phyloP scores from a whole-genome alignment of 495 filamentous ascomycete genomes.

The Xylaria sp. region DNA sequence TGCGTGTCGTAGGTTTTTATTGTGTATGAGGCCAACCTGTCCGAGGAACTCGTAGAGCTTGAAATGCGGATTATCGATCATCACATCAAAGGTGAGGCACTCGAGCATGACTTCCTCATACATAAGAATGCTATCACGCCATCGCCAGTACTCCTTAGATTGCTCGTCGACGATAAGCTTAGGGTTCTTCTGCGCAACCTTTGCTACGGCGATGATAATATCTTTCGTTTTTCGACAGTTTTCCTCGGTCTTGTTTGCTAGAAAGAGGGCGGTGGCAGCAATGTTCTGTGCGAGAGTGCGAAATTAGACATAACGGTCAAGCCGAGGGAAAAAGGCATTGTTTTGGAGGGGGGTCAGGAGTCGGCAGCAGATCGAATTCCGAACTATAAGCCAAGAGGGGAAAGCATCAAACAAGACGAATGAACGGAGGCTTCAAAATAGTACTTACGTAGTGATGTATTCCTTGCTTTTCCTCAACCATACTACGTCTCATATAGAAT shows the following conservation, averaged over 20 bases:
- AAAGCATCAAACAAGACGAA: neutral
- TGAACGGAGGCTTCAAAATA: neutral
- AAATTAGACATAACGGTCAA: constrained; percentile 18
- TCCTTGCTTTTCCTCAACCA: constrained; percentile 71
- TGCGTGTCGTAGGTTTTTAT: constrained; percentile 78
- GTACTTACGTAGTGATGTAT: constrained; percentile 82
- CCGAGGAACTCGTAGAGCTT: constrained; percentile 79
- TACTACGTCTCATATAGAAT: constrained; percentile 87
- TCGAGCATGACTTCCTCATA: constrained; percentile 93
- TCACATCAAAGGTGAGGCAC: constrained; percentile 90
- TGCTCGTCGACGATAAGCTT: constrained; percentile 90
- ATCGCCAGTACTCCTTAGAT: constrained; percentile 95
- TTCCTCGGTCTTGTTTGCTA: constrained; percentile 96
- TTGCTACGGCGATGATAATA: constrained; percentile 87
- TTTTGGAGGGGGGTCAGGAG: neutral
- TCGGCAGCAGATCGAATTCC: neutral
- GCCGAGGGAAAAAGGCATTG: neutral
- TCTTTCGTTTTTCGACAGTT: constrained; percentile 93
- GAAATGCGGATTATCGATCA: constrained; percentile 83
- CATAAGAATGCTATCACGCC: constrained; percentile 89
- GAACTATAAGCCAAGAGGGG: neutral
- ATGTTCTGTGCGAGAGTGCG: constrained; percentile 60
- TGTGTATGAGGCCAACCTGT: constrained; percentile 70
- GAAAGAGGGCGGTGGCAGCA: constrained; percentile 86
- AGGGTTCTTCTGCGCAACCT: constrained; percentile 92